Conservation (phyloP, 768 basidiomycete species). For the Amyloporia xantha region DNA sequence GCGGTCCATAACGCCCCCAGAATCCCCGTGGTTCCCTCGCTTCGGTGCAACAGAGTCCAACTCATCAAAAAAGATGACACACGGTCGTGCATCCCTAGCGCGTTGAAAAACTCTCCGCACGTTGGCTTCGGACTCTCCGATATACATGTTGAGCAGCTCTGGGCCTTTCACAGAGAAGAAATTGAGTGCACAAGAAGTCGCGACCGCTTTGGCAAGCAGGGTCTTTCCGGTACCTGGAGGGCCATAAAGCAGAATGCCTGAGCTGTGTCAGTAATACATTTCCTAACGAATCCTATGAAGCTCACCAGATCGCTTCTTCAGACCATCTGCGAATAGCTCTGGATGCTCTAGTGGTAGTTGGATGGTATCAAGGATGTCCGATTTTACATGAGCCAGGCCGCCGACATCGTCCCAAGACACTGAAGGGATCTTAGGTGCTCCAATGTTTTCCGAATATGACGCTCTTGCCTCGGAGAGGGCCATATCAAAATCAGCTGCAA, state of each 20-base stretch:
- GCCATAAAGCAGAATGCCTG: conserved; percentile 88
- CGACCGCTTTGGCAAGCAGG: conserved; percentile 91
- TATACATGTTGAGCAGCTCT: conserved; percentile 96
- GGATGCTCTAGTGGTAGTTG: conserved; percentile 88
- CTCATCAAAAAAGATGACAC: conserved; percentile 96
- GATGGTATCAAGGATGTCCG: conserved; percentile 93
- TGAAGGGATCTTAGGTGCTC: conserved; percentile 93
- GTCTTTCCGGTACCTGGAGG: conserved; percentile 97
- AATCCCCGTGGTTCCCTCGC: conserved; percentile 91
- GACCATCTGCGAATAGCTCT: conserved; percentile 80
- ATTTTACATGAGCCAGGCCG: conserved; percentile 79
- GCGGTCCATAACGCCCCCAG: conserved; percentile 96
- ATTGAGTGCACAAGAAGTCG: conserved; percentile 90
- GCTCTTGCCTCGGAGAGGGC: conserved; percentile 69
- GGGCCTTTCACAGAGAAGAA: conserved; percentile 98
- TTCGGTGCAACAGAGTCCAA: conserved; percentile 93
- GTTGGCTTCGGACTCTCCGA: conserved; percentile 97
- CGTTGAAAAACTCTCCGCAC: conserved; percentile 88
- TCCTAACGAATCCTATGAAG: too few relatives aligned
- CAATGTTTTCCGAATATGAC: conserved; percentile 86
- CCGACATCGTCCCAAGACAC: conserved; percentile 98
- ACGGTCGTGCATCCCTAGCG: conserved; percentile 87
- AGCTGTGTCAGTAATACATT: too few relatives aligned
- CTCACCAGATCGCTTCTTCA: conserved; percentile 92
- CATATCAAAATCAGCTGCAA: conserved; percentile 58